Conservation (phyloP, 768 basidiomycete genomes). For the Lanmaoa pseudosensibilis region DNA sequence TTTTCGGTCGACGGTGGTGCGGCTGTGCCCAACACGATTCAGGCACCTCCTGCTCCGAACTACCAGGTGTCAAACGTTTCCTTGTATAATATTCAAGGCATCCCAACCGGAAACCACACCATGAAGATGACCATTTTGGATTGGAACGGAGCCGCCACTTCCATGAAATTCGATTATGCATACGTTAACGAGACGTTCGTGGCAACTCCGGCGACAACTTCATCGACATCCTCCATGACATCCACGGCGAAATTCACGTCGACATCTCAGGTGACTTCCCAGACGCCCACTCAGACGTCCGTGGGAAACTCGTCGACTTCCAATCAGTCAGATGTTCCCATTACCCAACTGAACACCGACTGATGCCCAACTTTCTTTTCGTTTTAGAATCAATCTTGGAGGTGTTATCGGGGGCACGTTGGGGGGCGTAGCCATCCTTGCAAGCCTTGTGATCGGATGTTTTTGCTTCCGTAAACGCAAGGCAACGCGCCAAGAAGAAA, state of each 20-base stretch:
- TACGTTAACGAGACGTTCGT: conserved; percentile 24
- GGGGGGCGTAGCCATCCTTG: conserved; percentile 8
- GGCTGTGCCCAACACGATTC: conserved; percentile 1
- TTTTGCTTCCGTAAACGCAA: conserved; percentile 11
- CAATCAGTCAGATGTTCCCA: conserved; percentile 7
- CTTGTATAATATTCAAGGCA: conserved; percentile 17
- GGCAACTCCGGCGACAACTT: conserved; percentile 1
- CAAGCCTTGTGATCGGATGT: not conserved
- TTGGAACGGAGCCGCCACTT: conserved; percentile 17
- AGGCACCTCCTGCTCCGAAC: conserved; percentile 6
- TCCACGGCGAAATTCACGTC: not conserved
- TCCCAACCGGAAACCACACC: conserved; percentile 18
- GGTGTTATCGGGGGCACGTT: conserved; percentile 14
- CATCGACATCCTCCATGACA: not conserved
- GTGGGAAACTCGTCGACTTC: not conserved
- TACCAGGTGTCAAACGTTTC: conserved; percentile 26
- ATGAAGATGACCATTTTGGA: conserved; percentile 23
- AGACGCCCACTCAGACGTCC: not conserved
- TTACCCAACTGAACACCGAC: not conserved
- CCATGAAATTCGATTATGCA: conserved; percentile 32
- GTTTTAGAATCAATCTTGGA: conserved; percentile 14
- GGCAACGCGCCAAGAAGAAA: not conserved
- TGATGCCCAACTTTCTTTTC: not conserved
- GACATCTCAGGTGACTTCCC: not conserved
- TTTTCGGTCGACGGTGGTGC: conserved; percentile 20